Conservation (phyloP, 163 green algal species). For the Smithsoniella earleae region DNA sequence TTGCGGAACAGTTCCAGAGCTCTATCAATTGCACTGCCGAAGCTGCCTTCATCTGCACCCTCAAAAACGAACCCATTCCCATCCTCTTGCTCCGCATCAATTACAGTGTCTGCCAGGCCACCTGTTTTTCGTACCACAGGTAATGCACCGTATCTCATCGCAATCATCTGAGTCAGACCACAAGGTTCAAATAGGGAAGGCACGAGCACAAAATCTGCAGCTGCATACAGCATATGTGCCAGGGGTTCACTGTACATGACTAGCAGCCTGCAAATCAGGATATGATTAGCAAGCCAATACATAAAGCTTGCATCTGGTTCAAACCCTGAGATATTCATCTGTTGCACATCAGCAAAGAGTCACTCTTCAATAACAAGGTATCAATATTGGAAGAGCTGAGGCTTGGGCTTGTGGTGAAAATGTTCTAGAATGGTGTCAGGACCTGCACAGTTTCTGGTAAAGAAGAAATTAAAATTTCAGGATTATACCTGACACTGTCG, state of each 20-base stretch:
- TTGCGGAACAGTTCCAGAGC: conserved; percentile 53
- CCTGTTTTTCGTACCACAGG: conserved; percentile 85
- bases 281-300: too few relatives aligned
- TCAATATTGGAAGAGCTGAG: too few relatives aligned
- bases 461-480: too few relatives aligned
- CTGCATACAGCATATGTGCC: conserved; percentile 86
- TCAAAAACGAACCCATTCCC: conserved; percentile 83
- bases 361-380: too few relatives aligned
- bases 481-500: conserved; percentile 41
- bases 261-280: conserved; percentile 41
- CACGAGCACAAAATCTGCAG: conserved; percentile 84
- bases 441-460: too few relatives aligned
- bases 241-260: conserved; percentile 68
- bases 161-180: conserved; percentile 91
- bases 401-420: too few relatives aligned
- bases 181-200: conserved; percentile 97
- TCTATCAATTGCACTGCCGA: conserved; percentile 57
- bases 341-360: too few relatives aligned
- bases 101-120: conserved; percentile 88
- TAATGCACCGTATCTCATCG: conserved; percentile 70
- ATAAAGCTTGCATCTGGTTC: too few relatives aligned
- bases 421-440: too few relatives aligned
- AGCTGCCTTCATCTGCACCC: conserved; percentile 59
- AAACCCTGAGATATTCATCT: too few relatives aligned
- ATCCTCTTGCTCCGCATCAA: conserved; percentile 70